Evolutionary conservation across 768 basidiomycete species (phyloP), one percentile per base, ranked within the genome.

Genomic region (Gyrodon lividus): DNA sequence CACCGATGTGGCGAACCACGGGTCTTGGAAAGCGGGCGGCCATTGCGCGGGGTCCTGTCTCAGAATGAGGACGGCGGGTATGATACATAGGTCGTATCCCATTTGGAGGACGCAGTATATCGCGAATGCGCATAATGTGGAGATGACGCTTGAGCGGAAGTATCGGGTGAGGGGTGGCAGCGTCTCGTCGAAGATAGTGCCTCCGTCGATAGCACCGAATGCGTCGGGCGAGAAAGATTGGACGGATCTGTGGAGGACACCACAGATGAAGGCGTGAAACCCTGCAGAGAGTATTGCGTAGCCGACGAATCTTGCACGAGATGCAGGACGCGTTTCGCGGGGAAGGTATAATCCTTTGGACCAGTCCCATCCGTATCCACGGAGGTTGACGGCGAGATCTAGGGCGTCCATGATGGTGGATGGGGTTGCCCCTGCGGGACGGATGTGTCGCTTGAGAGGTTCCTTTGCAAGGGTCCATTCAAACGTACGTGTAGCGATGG

Each of bases 361-460:
- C 78, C 82, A 85, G 38, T 77, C 68, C 84, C 85, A 87, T 13
- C 81, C 83, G 41, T 72, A 60, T 6, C 85, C 86, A 16, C 86
- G 81, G 13, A 80, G 57, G 52, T 77, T 82, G 57, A 67, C 70
- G 22, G 54, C 55, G 17, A 87, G 72, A 48, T 86, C 83, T 13
- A 76, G 55, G 2, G 77, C 76, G 49, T 87, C 76, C 38, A 50
- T 35, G 30, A 52, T 16, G 38, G 37, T 35, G 2, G 55, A 52
- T 6, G 47, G 33, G 10, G 41, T 23, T 19, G 44, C 23, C 2
- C 45, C 49, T 10, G 23, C 23, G 24, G 56, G 58, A 28, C 51
- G 56, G 19, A 50, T 20, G 19, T 43, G 38, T 17, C 63, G 62
- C 16, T 51, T 38, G 1, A 56, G 50, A 16, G 58, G 61, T 12